Evolutionary conservation across 163 green algal species (phyloP).

Genomic region (Coccomyxa subellipsoidea): DNA sequence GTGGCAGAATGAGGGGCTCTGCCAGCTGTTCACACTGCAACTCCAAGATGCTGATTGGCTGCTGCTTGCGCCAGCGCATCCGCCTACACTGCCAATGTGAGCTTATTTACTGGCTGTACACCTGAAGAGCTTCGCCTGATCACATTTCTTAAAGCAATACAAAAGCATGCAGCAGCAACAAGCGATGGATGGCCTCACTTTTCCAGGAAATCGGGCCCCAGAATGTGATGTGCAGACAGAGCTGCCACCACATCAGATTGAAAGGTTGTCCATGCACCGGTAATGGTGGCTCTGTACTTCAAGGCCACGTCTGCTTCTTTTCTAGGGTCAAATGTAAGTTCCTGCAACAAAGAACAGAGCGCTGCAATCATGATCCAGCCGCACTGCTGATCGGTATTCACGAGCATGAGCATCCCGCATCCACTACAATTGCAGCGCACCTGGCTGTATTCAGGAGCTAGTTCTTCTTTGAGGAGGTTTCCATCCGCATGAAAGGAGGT

Average conservation of each 20-base stretch:
- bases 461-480: slow-evolving; percentile 30
- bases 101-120: slow-evolving; percentile 25
- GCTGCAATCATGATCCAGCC: background rate
- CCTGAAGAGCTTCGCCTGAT: background rate
- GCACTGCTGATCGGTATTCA: background rate
- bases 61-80: slow-evolving; percentile 34
- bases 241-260: background rate
- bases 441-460: slow-evolving; percentile 13
- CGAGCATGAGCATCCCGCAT: background rate
- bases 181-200: background rate
- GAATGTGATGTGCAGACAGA: background rate
- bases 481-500: slow-evolving; percentile 47
- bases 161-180: background rate
- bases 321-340: slow-evolving; percentile 24
- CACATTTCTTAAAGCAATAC: background rate
- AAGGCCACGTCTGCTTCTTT: slow-evolving; percentile 14
- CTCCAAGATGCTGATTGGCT: slow-evolving; percentile 48
- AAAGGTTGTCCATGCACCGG: slow-evolving; percentile 32
- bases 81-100: slow-evolving; percentile 33
- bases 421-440: background rate
- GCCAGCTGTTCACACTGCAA: slow-evolving; percentile 30
- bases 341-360: background rate
- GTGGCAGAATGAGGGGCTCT: slow-evolving; percentile 13
- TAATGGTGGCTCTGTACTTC: slow-evolving; percentile 22
- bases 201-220: background rate